Conservation (phyloP, 1,284 basidiomycete species). For the Cutaneotrichosporon arboriforme region DNA sequence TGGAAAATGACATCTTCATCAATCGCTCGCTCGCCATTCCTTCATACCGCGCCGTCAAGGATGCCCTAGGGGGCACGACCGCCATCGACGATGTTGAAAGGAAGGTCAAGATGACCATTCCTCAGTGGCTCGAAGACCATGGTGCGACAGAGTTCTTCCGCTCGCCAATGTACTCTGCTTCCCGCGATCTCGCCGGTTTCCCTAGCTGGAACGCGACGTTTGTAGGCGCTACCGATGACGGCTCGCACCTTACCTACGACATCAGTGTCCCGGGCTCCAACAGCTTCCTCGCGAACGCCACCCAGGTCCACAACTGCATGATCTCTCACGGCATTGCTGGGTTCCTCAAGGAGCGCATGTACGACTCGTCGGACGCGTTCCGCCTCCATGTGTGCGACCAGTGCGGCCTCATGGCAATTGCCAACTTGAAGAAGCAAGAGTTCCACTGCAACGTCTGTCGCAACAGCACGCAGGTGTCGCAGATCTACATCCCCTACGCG, state of each 20-base stretch:
- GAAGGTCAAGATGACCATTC: neutral
- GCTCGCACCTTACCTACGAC: neutral
- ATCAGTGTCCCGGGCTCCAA: neutral
- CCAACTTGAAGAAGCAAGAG: slow-evolving; percentile 65
- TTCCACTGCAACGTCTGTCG: slow-evolving; percentile 67
- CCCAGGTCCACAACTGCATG: slow-evolving; percentile 68
- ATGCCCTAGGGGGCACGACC: neutral
- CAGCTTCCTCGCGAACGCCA: neutral
- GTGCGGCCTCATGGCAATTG: slow-evolving; percentile 92
- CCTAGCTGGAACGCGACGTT: neutral
- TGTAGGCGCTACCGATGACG: neutral
- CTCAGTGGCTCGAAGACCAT: neutral
- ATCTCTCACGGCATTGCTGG: slow-evolving; percentile 98
- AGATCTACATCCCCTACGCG: slow-evolving; percentile 84
- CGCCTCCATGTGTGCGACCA: slow-evolving; percentile 90
- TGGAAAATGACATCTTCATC: neutral
- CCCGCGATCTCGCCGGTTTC: neutral
- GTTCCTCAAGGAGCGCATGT: slow-evolving; percentile 92
- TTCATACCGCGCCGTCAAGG: neutral
- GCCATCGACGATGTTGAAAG: neutral
- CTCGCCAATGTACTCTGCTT: neutral
- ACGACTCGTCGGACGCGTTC: slow-evolving; percentile 82
- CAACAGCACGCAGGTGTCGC: slow-evolving; percentile 89
- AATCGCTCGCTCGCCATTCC: neutral
- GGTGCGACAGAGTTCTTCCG: neutral